A percentile compares a stretch with the other conserved stretches of the same genome.
These are phyloP conservation scores for Apostasia ramifera DNA, from an alignment of 106 monocot species.

Conservation along the genomic window DNA sequence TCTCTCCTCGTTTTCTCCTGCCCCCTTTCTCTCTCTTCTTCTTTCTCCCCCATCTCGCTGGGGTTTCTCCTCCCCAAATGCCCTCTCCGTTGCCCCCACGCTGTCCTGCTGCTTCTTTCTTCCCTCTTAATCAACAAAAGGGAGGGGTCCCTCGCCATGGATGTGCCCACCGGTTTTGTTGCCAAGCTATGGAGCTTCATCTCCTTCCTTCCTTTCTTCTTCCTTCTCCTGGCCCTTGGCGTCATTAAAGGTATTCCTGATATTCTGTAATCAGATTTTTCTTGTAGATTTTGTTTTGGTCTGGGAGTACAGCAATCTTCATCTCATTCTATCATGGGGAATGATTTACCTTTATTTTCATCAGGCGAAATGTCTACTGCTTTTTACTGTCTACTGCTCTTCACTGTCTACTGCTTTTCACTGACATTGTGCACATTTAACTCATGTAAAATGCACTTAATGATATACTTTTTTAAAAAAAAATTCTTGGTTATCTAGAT, in stretches of 20 bases:
- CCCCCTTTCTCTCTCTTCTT: not conserved
- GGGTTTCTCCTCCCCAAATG: not conserved
- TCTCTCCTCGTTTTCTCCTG: not conserved
- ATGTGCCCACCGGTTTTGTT: conserved; percentile 45
- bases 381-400: too few species aligned
- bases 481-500: too few species aligned
- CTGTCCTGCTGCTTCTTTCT: not conserved
- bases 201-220: conserved; percentile 76
- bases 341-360: not conserved
- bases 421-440: too few species aligned
- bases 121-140: not conserved
- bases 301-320: too few species aligned
- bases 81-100: not conserved
- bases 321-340: not conserved
- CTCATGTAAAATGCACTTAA: too few species aligned
- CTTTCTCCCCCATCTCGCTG: not conserved
- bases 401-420: too few species aligned
- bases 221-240: conserved; percentile 63
- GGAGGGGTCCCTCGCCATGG: conserved; percentile 26
- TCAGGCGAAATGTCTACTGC: not conserved
- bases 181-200: conserved; percentile 62
- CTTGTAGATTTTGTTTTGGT: too few species aligned
- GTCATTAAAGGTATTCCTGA: conserved; percentile 46
- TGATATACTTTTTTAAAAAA: too few species aligned
- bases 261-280: too few species aligned